A percentile compares a stretch with the other conserved stretches of the same genome.
Evolutionary conservation across 1,284 basidiomycete genomes (phyloP).

Genomic region (Ceratobasidium theobromae): DNA sequence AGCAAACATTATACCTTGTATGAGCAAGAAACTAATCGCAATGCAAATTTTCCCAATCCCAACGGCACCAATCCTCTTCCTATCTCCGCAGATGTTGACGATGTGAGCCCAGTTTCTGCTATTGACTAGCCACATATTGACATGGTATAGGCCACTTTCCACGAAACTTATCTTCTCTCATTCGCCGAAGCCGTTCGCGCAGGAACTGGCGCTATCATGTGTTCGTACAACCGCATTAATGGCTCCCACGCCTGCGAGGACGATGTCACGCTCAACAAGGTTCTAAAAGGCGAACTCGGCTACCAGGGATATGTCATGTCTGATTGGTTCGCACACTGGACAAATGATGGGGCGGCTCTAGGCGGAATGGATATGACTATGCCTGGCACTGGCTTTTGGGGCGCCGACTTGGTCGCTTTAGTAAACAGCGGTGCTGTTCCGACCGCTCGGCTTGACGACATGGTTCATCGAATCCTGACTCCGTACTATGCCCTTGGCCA

Average conservation of each 20-base stretch:
- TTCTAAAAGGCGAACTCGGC: constrained; percentile 71
- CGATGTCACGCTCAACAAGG: constrained; percentile 68
- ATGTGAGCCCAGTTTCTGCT: constrained; percentile 13
- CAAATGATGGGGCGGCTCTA: constrained; percentile 44
- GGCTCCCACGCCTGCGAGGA: constrained; percentile 80
- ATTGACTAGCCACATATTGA: constrained; percentile 36
- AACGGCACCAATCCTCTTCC: not conserved
- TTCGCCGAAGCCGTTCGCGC: constrained; percentile 64
- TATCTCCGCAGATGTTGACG: constrained; percentile 5
- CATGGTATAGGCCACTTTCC: constrained; percentile 44
- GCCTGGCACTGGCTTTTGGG: constrained; percentile 40
- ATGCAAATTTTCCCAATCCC: not conserved
- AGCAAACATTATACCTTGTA: constrained; percentile 43
- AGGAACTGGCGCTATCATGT: constrained; percentile 77
- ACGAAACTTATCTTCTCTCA: constrained; percentile 39
- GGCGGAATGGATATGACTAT: constrained; percentile 50
- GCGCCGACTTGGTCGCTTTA: constrained; percentile 40
- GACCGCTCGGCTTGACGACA: constrained; percentile 57
- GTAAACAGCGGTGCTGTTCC: constrained; percentile 47
- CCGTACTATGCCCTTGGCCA: constrained; percentile 64
- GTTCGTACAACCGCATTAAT: constrained; percentile 67
- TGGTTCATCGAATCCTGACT: constrained; percentile 64
- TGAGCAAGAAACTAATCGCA: constrained; percentile 34
- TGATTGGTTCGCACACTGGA: constrained; percentile 41
- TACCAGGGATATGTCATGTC: constrained; percentile 51